A percentile compares a stretch with the other conserved stretches of the same genome.
Evolutionary conservation across 495 filamentous ascomycete species (phyloP).

Genomic region (Hypomontagnella monticulosa): DNA sequence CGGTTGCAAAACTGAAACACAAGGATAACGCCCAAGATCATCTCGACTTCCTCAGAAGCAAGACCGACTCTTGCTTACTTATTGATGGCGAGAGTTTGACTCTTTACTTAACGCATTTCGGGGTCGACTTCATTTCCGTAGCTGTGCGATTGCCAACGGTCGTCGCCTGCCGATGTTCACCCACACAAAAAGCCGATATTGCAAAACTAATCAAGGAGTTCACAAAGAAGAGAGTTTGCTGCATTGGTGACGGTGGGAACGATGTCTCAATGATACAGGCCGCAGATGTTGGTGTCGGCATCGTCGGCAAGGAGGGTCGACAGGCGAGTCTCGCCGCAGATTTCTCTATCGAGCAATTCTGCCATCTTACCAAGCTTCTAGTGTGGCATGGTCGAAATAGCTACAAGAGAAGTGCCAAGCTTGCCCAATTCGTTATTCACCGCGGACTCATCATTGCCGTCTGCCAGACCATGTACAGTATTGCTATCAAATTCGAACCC

Average conservation of each 20-base stretch:
- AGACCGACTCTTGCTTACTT: conserved; percentile 86
- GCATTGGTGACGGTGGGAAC: conserved; percentile 97
- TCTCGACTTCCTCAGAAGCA: conserved; percentile 86
- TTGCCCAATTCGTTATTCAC: conserved; percentile 98
- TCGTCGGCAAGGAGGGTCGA: conserved; percentile 96
- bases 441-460: conserved; percentile 93
- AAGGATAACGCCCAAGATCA: conserved; percentile 84
- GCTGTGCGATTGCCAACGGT: conserved; percentile 91
- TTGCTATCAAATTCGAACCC: conserved; percentile 89
- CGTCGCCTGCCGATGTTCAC: conserved; percentile 95
- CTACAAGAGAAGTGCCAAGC: conserved; percentile 94
- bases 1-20: conserved; percentile 81
- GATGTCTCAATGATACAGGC: conserved; percentile 99
- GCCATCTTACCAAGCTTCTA: conserved; percentile 93
- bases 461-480: conserved; percentile 97
- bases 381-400: conserved; percentile 98
- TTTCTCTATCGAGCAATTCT: conserved; percentile 94
- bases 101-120: conserved; percentile 82
- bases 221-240: conserved; percentile 93
- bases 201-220: conserved; percentile 89
- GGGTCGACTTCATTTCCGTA: conserved; percentile 83
- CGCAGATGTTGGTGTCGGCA: conserved; percentile 96
- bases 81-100: conserved; percentile 93
- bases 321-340: conserved; percentile 96
- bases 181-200: conserved; percentile 95